Conservation (phyloP, 1,284 basidiomycete species). For the Xerocomus cyaneibrunnescens region DNA sequence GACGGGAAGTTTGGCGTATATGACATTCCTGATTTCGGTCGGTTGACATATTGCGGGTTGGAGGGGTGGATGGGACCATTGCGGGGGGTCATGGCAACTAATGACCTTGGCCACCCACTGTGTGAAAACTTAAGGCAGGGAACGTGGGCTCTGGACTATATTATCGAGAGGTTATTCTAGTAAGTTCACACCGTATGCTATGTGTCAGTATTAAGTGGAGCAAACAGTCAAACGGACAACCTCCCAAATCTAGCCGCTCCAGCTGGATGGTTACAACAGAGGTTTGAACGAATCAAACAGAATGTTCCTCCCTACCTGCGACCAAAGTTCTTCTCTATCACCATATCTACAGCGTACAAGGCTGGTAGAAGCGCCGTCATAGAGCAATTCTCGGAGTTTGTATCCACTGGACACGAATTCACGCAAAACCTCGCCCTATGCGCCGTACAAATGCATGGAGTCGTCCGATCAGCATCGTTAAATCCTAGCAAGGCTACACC, state of each 20-base stretch:
- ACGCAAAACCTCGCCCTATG: slow-evolving; percentile 87
- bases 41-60: slow-evolving; percentile 84
- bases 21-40: slow-evolving; percentile 70
- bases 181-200: slow-evolving; percentile 41
- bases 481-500: slow-evolving; percentile 69
- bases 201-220: slow-evolving; percentile 5
- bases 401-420: slow-evolving; percentile 82
- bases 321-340: slow-evolving; percentile 91
- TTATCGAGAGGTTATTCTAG: slow-evolving; percentile 69
- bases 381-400: slow-evolving; percentile 85
- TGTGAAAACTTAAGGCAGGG: slow-evolving; percentile 86
- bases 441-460: slow-evolving; percentile 89
- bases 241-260: slow-evolving; percentile 72
- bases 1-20: slow-evolving; percentile 73
- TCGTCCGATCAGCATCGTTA: slow-evolving; percentile 85
- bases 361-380: slow-evolving; percentile 77
- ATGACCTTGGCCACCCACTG: slow-evolving; percentile 90
- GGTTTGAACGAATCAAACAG: slow-evolving; percentile 76
- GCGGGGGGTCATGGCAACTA: slow-evolving; percentile 77
- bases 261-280: slow-evolving; percentile 79
- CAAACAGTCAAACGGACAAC: slow-evolving; percentile 58
- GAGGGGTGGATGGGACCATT: slow-evolving; percentile 96
- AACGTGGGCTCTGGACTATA: slow-evolving; percentile 88
- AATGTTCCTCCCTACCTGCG: slow-evolving; percentile 82
- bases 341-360: slow-evolving; percentile 89